These are phyloP conservation scores for Exsudoporus frostii DNA, from an alignment of 768 basidiomycete species.

Conservation along the genomic window DNA sequence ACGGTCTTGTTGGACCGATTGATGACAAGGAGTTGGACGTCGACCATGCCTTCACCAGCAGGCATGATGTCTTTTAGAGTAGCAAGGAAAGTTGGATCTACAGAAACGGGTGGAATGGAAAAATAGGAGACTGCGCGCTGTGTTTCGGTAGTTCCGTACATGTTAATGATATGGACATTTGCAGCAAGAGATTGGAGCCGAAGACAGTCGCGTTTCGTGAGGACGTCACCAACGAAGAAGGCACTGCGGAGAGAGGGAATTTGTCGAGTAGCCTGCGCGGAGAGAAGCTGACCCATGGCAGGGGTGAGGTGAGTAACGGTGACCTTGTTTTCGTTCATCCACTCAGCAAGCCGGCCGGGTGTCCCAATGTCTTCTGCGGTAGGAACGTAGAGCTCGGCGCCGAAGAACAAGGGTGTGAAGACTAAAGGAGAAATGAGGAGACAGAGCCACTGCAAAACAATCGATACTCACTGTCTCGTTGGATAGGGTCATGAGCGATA, in stretches of 20 bases:
- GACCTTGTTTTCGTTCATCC: constrained; percentile 92
- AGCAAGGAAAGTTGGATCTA: constrained; percentile 85
- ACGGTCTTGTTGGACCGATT: constrained; percentile 83
- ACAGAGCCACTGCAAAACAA: background rate
- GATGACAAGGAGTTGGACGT: constrained; percentile 95
- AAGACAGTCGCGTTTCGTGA: constrained; percentile 96
- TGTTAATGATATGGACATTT: constrained; percentile 95
- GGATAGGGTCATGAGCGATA: constrained; percentile 98
- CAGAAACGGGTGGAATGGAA: constrained; percentile 77
- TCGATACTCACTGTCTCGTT: constrained; percentile 84
- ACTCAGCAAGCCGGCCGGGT: constrained; percentile 93
- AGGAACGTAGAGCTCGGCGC: constrained; percentile 92
- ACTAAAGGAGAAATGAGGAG: constrained; percentile 47
- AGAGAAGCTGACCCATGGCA: constrained; percentile 98
- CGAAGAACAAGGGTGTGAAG: constrained; percentile 98
- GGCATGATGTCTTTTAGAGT: constrained; percentile 98
- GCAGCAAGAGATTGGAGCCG: constrained; percentile 89
- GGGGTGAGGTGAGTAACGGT: constrained; percentile 98
- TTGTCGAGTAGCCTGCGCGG: constrained; percentile 76
- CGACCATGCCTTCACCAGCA: constrained; percentile 95
- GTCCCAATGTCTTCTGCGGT: constrained; percentile 97
- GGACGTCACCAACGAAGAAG: constrained; percentile 98
- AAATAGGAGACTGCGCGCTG: constrained; percentile 99
- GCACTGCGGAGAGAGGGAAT: constrained; percentile 87
- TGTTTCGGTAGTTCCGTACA: constrained; percentile 99